A percentile compares a stretch with the other conserved stretches of the same genome.
Evolutionary conservation across 2,329 filamentous ascomycete species (phyloP).

Genomic region (Aspergillus piperis): DNA sequence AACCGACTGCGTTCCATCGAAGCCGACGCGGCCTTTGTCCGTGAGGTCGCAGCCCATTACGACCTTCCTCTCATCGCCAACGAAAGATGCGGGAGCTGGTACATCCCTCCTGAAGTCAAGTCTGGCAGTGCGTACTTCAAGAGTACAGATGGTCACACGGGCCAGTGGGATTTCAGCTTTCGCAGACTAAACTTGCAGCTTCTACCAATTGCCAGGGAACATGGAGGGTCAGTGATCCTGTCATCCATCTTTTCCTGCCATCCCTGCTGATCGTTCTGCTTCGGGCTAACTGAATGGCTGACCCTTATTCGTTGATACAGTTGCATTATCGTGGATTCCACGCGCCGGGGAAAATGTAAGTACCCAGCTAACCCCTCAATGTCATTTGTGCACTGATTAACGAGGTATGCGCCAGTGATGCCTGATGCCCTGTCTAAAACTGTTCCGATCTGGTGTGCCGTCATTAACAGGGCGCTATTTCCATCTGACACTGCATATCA

Average conservation of each 20-base stretch:
- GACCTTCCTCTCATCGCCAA: conserved; percentile 79
- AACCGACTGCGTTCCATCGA: conserved; percentile 82
- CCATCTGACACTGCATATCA: conserved; percentile 54
- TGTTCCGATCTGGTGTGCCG: conserved; percentile 87
- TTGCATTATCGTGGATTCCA: conserved; percentile 85
- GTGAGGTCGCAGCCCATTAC: conserved; percentile 52
- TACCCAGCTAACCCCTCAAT: conserved; percentile 13
- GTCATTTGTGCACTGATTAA: conserved; percentile 21
- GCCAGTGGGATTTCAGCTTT: conserved; percentile 87
- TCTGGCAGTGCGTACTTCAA: conserved; percentile 88
- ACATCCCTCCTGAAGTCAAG: conserved; percentile 68
- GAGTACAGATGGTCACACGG: conserved; percentile 90
- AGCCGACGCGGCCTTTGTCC: conserved; percentile 74
- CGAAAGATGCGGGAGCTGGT: conserved; percentile 96
- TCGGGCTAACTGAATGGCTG: conserved; percentile 18
- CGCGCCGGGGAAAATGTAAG: conserved; percentile 80
- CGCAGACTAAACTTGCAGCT: conserved; percentile 83
- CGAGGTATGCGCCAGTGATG: conserved; percentile 60
- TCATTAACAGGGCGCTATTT: conserved; percentile 79
- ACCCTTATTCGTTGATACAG: conserved; percentile 25
- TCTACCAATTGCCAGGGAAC: conserved; percentile 63
- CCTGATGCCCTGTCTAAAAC: conserved; percentile 94
- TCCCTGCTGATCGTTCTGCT: conserved; percentile 4
- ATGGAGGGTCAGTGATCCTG: conserved; percentile 63
- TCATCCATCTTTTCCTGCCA: neutral